Evolutionary conservation across 1,284 basidiomycete genomes (phyloP).

Genomic region (Malassezia arunalokei): DNA sequence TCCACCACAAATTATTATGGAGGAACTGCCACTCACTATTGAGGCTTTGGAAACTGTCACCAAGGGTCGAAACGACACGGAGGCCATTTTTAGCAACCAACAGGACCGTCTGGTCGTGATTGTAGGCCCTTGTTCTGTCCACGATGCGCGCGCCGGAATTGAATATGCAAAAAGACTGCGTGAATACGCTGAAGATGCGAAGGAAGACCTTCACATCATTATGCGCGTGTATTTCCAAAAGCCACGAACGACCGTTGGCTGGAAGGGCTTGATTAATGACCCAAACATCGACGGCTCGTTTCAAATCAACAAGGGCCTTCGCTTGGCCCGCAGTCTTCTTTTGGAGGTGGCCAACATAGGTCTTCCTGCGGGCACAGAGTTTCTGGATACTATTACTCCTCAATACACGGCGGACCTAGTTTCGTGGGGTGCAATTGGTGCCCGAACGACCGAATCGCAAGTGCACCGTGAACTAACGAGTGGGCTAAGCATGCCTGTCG

Average conservation of each 20-base stretch:
- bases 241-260: slow-evolving; percentile 76
- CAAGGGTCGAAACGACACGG: slow-evolving; percentile 26
- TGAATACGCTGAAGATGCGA: slow-evolving; percentile 65
- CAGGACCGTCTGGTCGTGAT: slow-evolving; percentile 43
- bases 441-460: slow-evolving; percentile 68
- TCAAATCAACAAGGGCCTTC: slow-evolving; percentile 90
- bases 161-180: slow-evolving; percentile 51
- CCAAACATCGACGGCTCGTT: slow-evolving; percentile 68
- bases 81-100: slow-evolving; percentile 33
- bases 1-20: slow-evolving; percentile 40
- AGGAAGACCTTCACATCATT: slow-evolving; percentile 79
- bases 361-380: slow-evolving; percentile 47
- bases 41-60: slow-evolving; percentile 31
- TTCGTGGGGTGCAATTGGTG: slow-evolving; percentile 90
- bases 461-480: slow-evolving; percentile 75
- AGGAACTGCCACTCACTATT: slow-evolving; percentile 38
- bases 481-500: slow-evolving; percentile 76
- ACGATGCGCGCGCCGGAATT: slow-evolving; percentile 39
- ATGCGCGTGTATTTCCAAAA: slow-evolving; percentile 54
- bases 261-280: slow-evolving; percentile 96
- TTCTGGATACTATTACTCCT: slow-evolving; percentile 65
- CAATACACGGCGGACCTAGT: slow-evolving; percentile 94
- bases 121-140: slow-evolving; percentile 43
- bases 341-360: slow-evolving; percentile 52
- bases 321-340: slow-evolving; percentile 75